Conservation (phyloP, 306 rosid species). For the Geum urbanum region DNA sequence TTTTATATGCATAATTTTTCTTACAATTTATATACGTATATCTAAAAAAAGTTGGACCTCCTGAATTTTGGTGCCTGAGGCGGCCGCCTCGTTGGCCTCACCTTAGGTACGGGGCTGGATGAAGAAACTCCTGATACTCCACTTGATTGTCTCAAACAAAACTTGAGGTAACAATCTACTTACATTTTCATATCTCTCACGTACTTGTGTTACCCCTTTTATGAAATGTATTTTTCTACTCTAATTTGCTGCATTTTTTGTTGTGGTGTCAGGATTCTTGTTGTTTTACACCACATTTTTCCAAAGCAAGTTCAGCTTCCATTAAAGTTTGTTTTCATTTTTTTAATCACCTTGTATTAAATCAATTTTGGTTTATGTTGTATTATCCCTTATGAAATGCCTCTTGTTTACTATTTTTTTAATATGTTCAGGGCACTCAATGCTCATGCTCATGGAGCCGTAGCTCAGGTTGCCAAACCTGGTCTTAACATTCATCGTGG, state of each 20-base stretch:
- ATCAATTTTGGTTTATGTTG: too few species aligned
- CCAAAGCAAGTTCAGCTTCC: slow-evolving; percentile 94
- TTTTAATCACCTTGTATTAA: slow-evolving; percentile 17
- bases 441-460: slow-evolving; percentile 95
- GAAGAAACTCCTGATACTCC: slow-evolving; percentile 88
- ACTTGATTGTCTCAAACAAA: slow-evolving; percentile 96
- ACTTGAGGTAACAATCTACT: slow-evolving; percentile 54
- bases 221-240: not conserved
- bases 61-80: too few species aligned
- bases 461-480: slow-evolving; percentile 96
- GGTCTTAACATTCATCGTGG: slow-evolving; percentile 80
- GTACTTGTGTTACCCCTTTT: not conserved
- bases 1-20: too few species aligned
- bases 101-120: too few species aligned
- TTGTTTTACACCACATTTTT: slow-evolving; percentile 87
- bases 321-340: slow-evolving; percentile 57
- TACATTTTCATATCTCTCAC: not conserved
- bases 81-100: too few species aligned
- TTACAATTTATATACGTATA: too few species aligned
- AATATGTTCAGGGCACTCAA: slow-evolving; percentile 66
- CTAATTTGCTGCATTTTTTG: slow-evolving; percentile 28
- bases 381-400: slow-evolving; percentile 4
- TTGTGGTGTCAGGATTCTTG: slow-evolving; percentile 79
- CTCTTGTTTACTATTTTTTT: slow-evolving; percentile 11
- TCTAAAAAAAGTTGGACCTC: too few species aligned